Evolutionary conservation across 345 rosid genomes (phyloP), one percentile per base, ranked within the genome.

Genomic region (Anacardium occidentale): DNA sequence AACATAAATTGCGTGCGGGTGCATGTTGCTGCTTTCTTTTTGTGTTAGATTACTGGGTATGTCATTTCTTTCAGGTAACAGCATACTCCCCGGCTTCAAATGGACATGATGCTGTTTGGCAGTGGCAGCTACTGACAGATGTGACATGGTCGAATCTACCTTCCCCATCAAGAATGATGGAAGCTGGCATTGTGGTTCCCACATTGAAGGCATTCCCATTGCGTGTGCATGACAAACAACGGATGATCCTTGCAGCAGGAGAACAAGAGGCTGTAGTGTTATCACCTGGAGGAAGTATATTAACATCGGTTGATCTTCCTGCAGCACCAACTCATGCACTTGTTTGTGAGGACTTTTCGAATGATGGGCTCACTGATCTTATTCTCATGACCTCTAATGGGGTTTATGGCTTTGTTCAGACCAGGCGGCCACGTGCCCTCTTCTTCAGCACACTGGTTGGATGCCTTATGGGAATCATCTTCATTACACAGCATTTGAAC

Each of bases 381-480:
- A 96, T 93, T 70, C 79, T 96, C 34, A 83, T 96, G 84, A 96
- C 99, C 34, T 88, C 97, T 12, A 93, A 80, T 21, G 98, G 98
- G 29, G 81, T 92, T 4, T 93, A 92, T 32, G 97, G 99, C 37
- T 95, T 92, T 58, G 96, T 93, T 70, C 99, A 96, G 79, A 90
- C 95, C 24, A 91, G 98, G 79, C 96, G 90, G 61, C 99, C 99
- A 0, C 98, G 99, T 52, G 99, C 97, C 76, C 85, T 96, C 75
- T 96, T 93, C 93, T 93, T 95, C 87, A 95, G 99, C 83, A 88
- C 96, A 8, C 85, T 93, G 76, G 99, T 93, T 3, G 99, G 97
- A 60, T 91, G 98, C 81, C 93, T 95, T 71, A 68, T 93, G 99
- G 97, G 93, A 77, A 91, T 91, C 69, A 87, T 93, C 64, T 93